Evolutionary conservation across 331 rosid genomes (phyloP), one percentile per base, ranked within the genome.

Genomic region (Arachis monticola): DNA sequence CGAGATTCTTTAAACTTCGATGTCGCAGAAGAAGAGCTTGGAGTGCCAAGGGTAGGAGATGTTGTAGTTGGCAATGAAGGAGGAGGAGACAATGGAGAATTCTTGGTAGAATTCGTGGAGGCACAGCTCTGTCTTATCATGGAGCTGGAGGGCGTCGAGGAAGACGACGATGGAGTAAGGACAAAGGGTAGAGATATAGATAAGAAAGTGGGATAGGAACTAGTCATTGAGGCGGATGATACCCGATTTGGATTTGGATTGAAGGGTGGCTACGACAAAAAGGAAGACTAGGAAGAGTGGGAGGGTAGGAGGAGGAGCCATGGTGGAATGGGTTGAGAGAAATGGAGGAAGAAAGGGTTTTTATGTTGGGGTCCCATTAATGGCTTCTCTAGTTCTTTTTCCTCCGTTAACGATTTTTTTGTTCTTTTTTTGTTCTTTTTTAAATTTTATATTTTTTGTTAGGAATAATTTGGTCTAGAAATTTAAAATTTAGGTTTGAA

Each of bases 81-180:
- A 95, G 7, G 88, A 56, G 0, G 99, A 82, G 45, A 95, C 81
- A 75, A 95, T 70, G 6, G 82, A 68, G 72, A 88, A 92, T 70
- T 95, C 97, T 30, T 35, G 60, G 79, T 72, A 90, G 58, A 95
- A 96, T 10, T 92, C 93, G 14, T 83, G 80, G 80, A 95, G 96
- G 64, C 87, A 93, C 79, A 92, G 97, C 81, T 95, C 97, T 0
- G 79, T 0, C 55, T 92, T 95, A 51, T 92, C 99, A 68, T 88
- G 99, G 75, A 92, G 97, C 52, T 90, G 96, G 1, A 64, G 17
- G 60, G 97, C 96, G 47, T 95, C 99, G 84, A 95, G 92, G 90
- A 92, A 92, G 81, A 95, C 9, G 83, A 86, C 71, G 44, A 92
- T 14, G 52, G 81, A 88, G 64, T 92, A 95, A 1, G 99, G 90